Base-by-base conservation (phyloP, 176 grass and related monocot species). In the Triticum timopheevii region DNA sequence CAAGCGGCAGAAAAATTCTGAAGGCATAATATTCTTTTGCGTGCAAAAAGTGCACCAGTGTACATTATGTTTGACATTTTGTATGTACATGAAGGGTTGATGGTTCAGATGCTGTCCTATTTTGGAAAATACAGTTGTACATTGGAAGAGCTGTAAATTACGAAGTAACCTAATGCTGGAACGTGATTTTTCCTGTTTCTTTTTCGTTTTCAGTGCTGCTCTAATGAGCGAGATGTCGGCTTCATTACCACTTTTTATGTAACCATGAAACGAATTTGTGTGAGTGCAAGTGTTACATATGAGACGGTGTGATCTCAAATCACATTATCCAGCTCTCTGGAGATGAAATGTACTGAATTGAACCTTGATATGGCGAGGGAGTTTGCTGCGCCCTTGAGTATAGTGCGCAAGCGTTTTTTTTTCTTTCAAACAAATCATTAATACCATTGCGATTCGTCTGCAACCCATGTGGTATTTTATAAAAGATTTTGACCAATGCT, bases 101-200 rank as follows among this genome's bases (percentile, higher is more conserved):
- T 83, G 45, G 75, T 75, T 34, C 56, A 65, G 44, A 73, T 75
- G 30, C 3, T 66, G 58, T 76, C 45, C 28, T 38, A 5, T 91
- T 75, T 75, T 62, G 81, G 73, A 40, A 65, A 59, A 56, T 50
- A 64, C 52, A 80, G 58, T 36, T 80, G 85, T 68, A 76, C 76
- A 87, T 42, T 56, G 61, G 8, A 65, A 40, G 73, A 59, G 70
- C 19, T 80, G 81, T 80, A 87, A 61, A 87, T 61, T 66, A 36
- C 79, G 47, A 17, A 80, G 61, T 65, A 80, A 67, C 19, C 52
- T 10, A 67, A 64, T 54, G 39, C 2, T 5, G 56, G 69, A 44
- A 25, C 25, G 36, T 65, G 65, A 22, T 65, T 36, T 66, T 63
- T 4, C 40, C 24, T 80, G 12, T 19, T 33, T 68, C 30, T 47